These are phyloP conservation scores for Solanum pennellii DNA, from an alignment of 257 asterid genomes.

Conservation along the genomic window DNA sequence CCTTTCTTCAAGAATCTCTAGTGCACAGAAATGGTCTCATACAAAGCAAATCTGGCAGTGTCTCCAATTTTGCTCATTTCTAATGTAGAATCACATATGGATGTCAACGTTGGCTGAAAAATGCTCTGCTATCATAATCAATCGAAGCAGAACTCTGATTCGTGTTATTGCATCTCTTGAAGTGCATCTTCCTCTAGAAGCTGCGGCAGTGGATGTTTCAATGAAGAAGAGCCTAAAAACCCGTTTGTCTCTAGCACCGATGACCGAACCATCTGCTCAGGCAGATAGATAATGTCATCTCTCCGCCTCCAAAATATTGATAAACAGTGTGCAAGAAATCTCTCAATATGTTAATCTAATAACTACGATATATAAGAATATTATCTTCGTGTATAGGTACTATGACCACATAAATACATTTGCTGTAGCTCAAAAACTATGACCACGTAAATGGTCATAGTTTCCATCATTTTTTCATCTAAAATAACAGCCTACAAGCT, in stretches of 20 bases:
- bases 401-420: neutral
- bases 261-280: constrained; percentile 66
- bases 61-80: neutral
- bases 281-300: neutral
- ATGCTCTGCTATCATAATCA: neutral
- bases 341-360: neutral
- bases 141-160: neutral
- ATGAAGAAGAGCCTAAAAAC: constrained; percentile 25
- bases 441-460: neutral
- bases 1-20: neutral
- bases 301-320: neutral
- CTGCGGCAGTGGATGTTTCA: constrained; percentile 21
- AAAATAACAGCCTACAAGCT: neutral
- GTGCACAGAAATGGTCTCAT: neutral
- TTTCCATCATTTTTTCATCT: neutral
- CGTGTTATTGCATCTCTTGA: constrained; percentile 33
- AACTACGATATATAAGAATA: neutral
- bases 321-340: neutral
- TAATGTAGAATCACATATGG: neutral
- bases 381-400: neutral
- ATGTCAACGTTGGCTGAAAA: neutral
- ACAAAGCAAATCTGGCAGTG: neutral
- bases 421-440: neutral
- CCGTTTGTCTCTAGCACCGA: constrained; percentile 47
- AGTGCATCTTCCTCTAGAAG: constrained; percentile 41